A percentile compares a stretch with the other conserved stretches of the same genome.
These are phyloP conservation scores for Rhododendron kiyosumense DNA, from an alignment of 148 eudicot species.

Conservation along the genomic window DNA sequence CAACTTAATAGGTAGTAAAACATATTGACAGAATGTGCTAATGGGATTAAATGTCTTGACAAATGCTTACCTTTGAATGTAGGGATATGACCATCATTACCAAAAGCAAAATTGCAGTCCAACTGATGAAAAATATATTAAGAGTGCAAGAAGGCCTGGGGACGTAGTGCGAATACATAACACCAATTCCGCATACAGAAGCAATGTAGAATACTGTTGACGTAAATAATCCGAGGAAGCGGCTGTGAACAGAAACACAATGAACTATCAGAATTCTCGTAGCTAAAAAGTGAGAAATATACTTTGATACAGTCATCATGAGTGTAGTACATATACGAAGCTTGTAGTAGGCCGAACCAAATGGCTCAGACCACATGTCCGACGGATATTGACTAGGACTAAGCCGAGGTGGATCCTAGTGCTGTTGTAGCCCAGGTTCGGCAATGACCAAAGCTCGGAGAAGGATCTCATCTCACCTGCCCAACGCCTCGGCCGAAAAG, in stretches of 20 bases:
- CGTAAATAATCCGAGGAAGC: slow-evolving; percentile 65
- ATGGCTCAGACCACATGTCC: too few relatives aligned
- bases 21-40: not conserved
- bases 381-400: too few relatives aligned
- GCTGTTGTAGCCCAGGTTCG: too few relatives aligned
- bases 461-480: too few relatives aligned
- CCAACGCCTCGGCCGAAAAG: too few relatives aligned
- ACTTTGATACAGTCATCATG: not conserved
- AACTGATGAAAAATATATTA: slow-evolving; percentile 87
- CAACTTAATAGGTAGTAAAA: not conserved
- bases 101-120: slow-evolving; percentile 71
- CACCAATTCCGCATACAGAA: slow-evolving; percentile 63
- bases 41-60: not conserved
- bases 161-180: slow-evolving; percentile 60
- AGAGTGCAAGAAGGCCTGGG: slow-evolving; percentile 69
- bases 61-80: slow-evolving; percentile 66
- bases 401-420: too few relatives aligned
- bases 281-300: not conserved
- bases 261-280: not conserved
- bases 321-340: not conserved
- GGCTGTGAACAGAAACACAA: slow-evolving; percentile 36
- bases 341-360: too few relatives aligned
- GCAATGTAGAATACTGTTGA: slow-evolving; percentile 73
- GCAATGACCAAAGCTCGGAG: too few relatives aligned
- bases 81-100: slow-evolving; percentile 84